phyloP scores from a whole-genome alignment of 2,329 filamentous ascomycete genomes.

The Colletotrichum cuscutae region DNA sequence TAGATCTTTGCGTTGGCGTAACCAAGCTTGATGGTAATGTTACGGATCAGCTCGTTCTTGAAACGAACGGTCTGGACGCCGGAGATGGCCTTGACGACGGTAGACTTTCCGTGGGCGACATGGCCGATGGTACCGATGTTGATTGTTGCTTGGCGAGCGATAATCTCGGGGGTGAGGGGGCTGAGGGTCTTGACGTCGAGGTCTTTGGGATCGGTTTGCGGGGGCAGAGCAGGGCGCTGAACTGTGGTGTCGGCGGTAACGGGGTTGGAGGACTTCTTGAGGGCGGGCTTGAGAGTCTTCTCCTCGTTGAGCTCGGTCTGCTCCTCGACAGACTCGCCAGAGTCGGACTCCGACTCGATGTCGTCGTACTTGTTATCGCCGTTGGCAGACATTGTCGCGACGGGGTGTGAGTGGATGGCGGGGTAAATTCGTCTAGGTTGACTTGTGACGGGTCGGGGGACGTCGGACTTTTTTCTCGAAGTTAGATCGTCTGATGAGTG shows the following conservation, averaged over 20 bases:
- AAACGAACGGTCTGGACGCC: slow-evolving; percentile 99
- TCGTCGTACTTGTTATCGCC: slow-evolving; percentile 75
- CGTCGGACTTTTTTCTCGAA: slow-evolving; percentile 6
- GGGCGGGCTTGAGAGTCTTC: slow-evolving; percentile 81
- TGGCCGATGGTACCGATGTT: slow-evolving; percentile 99
- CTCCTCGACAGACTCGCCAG: slow-evolving; percentile 71
- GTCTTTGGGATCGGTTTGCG: slow-evolving; percentile 91
- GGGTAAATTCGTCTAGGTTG: slow-evolving; percentile 37
- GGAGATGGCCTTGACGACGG: slow-evolving; percentile 98
- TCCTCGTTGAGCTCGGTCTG: slow-evolving; percentile 62
- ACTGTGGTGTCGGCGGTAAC: slow-evolving; percentile 66
- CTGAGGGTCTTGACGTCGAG: slow-evolving; percentile 84
- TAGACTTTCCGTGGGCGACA: slow-evolving; percentile 98
- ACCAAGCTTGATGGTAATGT: slow-evolving; percentile 99
- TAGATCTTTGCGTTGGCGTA: slow-evolving; percentile 99
- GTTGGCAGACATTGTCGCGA: slow-evolving; percentile 61
- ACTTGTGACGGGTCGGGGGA: slow-evolving; percentile 22
- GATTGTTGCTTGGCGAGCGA: slow-evolving; percentile 96
- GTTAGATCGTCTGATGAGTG: slow-evolving; percentile 14
- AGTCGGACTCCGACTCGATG: slow-evolving; percentile 77
- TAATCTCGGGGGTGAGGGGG: slow-evolving; percentile 95
- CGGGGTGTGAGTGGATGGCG: slow-evolving; percentile 37
- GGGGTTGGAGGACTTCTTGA: slow-evolving; percentile 75
- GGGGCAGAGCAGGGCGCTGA: slow-evolving; percentile 69
- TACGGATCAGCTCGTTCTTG: slow-evolving; percentile 99